Conservation (phyloP, 164 flowering plant genomes). For the Malania oleifera region DNA sequence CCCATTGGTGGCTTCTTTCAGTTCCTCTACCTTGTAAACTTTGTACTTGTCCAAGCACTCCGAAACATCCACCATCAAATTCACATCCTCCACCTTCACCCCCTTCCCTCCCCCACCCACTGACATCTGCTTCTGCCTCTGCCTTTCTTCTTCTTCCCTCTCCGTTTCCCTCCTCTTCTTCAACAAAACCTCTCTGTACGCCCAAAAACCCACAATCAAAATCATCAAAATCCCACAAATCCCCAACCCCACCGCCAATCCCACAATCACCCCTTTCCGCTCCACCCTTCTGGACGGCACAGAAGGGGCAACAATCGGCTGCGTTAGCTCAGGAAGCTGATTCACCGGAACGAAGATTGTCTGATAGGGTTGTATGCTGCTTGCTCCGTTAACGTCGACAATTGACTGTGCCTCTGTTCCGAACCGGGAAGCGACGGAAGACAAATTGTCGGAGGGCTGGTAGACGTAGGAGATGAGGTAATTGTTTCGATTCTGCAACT, state of each 20-base stretch:
- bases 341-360: slow-evolving; percentile 72
- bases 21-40: slow-evolving; percentile 61
- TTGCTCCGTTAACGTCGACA: slow-evolving; percentile 40
- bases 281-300: slow-evolving; percentile 10
- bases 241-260: slow-evolving; percentile 59
- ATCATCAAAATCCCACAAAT: slow-evolving; percentile 36
- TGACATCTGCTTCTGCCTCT: slow-evolving; percentile 1
- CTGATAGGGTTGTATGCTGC: slow-evolving; percentile 18
- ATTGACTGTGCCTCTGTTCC: slow-evolving; percentile 32
- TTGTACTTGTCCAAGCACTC: slow-evolving; percentile 85
- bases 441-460: slow-evolving; percentile 55
- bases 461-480: slow-evolving; percentile 60
- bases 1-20: slow-evolving; percentile 61
- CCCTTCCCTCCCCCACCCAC: slow-evolving; percentile 15
- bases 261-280: slow-evolving; percentile 34
- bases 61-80: slow-evolving; percentile 73
- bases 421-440: slow-evolving; percentile 43
- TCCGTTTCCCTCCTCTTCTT: slow-evolving; percentile 15
- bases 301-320: slow-evolving; percentile 35
- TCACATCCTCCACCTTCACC: slow-evolving; percentile 27
- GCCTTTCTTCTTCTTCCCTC: slow-evolving; percentile 22
- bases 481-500: slow-evolving; percentile 25
- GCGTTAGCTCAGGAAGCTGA: slow-evolving; percentile 42
- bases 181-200: slow-evolving; percentile 17
- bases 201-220: slow-evolving; percentile 39